Percentiles rank a stretch among this genome's conserved stretches.
Conservation (phyloP, 75 land plant genomes). For the Cunninghamia lanceolata region DNA sequence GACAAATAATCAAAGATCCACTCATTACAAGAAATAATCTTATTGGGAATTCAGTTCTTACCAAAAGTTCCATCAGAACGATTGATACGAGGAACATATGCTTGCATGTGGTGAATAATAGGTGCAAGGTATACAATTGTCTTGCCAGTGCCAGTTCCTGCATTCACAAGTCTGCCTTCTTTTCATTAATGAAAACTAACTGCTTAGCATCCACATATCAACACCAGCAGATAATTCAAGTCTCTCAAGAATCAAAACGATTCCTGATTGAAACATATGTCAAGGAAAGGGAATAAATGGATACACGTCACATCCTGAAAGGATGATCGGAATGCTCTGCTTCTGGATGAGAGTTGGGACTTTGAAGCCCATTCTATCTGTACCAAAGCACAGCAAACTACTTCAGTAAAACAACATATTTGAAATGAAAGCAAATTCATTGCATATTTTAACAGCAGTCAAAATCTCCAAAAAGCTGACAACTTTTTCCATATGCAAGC, state of each 20-base stretch:
- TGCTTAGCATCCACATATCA: neutral
- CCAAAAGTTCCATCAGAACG: conserved; percentile 92
- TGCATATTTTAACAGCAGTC: neutral
- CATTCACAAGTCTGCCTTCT: conserved; percentile 80
- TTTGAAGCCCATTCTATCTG: conserved; percentile 79
- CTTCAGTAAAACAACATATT: neutral
- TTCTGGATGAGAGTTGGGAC: conserved; percentile 82
- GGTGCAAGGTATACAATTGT: conserved; percentile 92
- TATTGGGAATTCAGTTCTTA: conserved; percentile 17
- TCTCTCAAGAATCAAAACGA: conserved; percentile 1
- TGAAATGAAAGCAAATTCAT: neutral
- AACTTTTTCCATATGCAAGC: neutral
- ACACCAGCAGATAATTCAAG: neutral
- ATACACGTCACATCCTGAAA: conserved; percentile 91
- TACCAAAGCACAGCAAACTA: neutral
- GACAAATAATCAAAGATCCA: neutral
- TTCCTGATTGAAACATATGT: neutral
- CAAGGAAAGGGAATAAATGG: conserved; percentile 27
- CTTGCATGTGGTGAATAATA: conserved; percentile 74
- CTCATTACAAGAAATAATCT: neutral
- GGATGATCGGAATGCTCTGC: conserved; percentile 73
- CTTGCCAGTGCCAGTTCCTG: conserved; percentile 95
- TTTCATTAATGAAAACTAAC: conserved; percentile 8
- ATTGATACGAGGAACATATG: conserved; percentile 35
- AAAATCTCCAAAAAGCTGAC: neutral